phyloP scores from a whole-genome alignment of 768 basidiomycete species.

The Russula olivacea region DNA sequence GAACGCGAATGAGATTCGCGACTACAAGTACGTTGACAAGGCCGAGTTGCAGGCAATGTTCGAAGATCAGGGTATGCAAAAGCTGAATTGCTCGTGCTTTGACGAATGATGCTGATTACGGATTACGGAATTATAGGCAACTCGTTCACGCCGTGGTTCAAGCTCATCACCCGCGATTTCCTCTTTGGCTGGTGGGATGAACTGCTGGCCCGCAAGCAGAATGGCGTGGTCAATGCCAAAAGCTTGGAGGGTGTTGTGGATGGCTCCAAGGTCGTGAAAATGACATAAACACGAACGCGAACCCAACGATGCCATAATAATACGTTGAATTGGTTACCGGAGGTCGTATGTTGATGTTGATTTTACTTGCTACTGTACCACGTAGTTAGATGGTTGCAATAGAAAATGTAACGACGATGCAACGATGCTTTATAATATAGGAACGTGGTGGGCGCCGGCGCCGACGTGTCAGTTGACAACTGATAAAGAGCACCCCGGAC shows the following conservation, averaged over 20 bases:
- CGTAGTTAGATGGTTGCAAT: not conserved
- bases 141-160: conserved; percentile 98
- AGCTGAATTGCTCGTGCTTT: not conserved
- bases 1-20: conserved; percentile 88
- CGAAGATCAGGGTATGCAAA: conserved; percentile 58
- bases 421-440: too few relatives aligned
- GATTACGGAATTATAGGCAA: conserved; percentile 45
- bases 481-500: too few relatives aligned
- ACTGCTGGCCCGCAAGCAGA: conserved; percentile 54
- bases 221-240: conserved; percentile 59
- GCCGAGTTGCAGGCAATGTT: conserved; percentile 90
- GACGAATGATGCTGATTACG: not conserved
- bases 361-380: not conserved
- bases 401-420: too few relatives aligned
- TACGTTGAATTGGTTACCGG: not conserved
- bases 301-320: too few relatives aligned
- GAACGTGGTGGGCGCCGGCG: too few relatives aligned
- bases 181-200: conserved; percentile 99
- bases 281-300: conserved; percentile 31
- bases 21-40: conserved; percentile 87
- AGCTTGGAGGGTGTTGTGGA: conserved; percentile 61
- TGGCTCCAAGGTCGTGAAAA: conserved; percentile 66
- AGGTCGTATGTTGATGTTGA: too few relatives aligned
- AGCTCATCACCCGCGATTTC: conserved; percentile 93
- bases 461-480: too few relatives aligned